Conservation (phyloP, 2,329 filamentous ascomycete genomes). For the Nannizziopsis arthrosporioides region DNA sequence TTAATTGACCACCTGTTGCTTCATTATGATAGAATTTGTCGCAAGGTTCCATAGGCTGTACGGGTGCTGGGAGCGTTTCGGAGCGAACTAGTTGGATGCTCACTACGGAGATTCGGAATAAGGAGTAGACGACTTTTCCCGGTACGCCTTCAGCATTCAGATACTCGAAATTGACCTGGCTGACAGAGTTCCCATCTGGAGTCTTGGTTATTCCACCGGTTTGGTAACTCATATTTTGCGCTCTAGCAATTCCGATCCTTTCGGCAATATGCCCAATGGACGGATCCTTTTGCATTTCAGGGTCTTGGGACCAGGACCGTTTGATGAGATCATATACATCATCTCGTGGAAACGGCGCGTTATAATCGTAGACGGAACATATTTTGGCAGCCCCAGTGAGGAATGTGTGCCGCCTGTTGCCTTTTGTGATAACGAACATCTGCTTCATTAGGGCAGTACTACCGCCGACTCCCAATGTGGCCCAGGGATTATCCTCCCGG, state of each 20-base stretch:
- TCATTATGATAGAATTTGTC: slow-evolving; percentile 10
- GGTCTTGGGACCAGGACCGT: slow-evolving; percentile 12
- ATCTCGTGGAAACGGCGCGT: slow-evolving; percentile 7
- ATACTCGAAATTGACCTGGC: slow-evolving; percentile 12
- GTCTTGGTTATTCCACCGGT: slow-evolving; percentile 5
- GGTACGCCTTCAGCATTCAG: slow-evolving; percentile 7
- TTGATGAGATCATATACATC: slow-evolving; percentile 11
- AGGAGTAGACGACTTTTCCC: slow-evolving; percentile 6
- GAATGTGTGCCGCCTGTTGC: slow-evolving; percentile 11
- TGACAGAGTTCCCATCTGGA: slow-evolving; percentile 3
- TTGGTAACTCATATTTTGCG: slow-evolving; percentile 10
- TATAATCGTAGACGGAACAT: slow-evolving; percentile 9
- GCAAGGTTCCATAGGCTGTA: slow-evolving; percentile 10
- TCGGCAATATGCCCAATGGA: slow-evolving; percentile 9
- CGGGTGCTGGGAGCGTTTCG: slow-evolving; percentile 12
- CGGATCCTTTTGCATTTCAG: slow-evolving; percentile 6
- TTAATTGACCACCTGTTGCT: slow-evolving; percentile 10
- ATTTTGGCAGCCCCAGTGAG: slow-evolving; percentile 8
- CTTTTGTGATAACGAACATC: slow-evolving; percentile 13
- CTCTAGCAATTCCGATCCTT: slow-evolving; percentile 5
- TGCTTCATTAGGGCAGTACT: slow-evolving; percentile 13
- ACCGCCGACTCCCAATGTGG: slow-evolving; percentile 8
- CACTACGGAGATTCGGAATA: slow-evolving; percentile 11
- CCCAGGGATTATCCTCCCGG: slow-evolving; percentile 12
- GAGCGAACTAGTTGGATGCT: slow-evolving; percentile 12